Evolutionary conservation across 2,329 filamentous ascomycete species (phyloP), one percentile per base, ranked within the genome.

Genomic region (Phyllosticta ampelicida): DNA sequence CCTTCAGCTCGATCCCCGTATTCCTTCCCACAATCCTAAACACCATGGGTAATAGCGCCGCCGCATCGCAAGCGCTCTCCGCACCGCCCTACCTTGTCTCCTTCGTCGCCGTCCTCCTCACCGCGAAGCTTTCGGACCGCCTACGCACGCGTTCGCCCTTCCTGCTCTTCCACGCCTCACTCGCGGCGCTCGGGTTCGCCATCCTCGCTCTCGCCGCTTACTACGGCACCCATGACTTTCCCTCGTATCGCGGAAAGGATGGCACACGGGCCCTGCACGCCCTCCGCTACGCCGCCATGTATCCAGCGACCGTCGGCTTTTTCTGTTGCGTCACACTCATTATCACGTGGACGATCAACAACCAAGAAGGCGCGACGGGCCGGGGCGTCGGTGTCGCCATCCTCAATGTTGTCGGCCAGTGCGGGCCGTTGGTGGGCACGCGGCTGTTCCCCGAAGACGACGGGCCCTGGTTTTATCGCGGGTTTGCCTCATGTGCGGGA

Each of bases 291-390:
- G 65, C 86, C 5, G 87, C 85, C 58, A 79, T 95, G 8, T 95
- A 86, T 68, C 89, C 89, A 0, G 89, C 90, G 1, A 81, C 85
- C 1, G 76, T 84, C 0, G 90, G 90, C 3, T 94, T 95, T 83
- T 95, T 95, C 76, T 85, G 82, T 60, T 86, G 89, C 19, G 87
- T 95, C 59, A 90, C 89, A 0, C 79, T 95, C 29, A 86, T 91
- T 63, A 87, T 96, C 59, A 86, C 89, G 1, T 96, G 90, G 90
- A 89, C 82, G 36, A 82, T 96, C 67, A 95, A 95, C 68, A 96
- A 95, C 70, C 88, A 94, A 68, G 74, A 80, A 56, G 83, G 78
- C 11, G 82, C 85, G 61, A 82, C 81, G 55, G 81, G 83, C 6
- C 86, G 87, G 63, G 89, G 89, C 0, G 83, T 83, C 1, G 89